phyloP scores from a whole-genome alignment of 2,329 filamentous ascomycete genomes.

The Xylaria sp. region DNA sequence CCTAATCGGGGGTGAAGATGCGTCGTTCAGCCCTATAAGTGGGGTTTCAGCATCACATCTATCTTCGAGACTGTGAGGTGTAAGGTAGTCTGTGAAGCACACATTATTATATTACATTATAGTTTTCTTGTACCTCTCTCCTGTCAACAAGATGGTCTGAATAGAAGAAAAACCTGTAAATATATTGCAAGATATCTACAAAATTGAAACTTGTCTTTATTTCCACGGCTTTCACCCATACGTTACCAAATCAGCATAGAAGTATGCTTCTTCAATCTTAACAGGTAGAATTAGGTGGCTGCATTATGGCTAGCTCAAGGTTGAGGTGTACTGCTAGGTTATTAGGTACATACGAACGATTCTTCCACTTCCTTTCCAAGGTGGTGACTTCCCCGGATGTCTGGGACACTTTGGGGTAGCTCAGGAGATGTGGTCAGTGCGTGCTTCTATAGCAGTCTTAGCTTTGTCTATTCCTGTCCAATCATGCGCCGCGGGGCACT shows the following conservation, averaged over 20 bases:
- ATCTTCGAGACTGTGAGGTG: not conserved
- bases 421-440: constrained; percentile 15
- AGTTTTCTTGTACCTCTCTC: not conserved
- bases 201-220: not conserved
- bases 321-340: too few species aligned
- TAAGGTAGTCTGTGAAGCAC: not conserved
- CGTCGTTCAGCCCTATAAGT: constrained; percentile 29
- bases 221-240: not conserved
- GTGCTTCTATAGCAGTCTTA: not conserved
- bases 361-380: not conserved
- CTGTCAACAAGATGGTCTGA: not conserved
- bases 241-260: not conserved
- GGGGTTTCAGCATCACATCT: not conserved
- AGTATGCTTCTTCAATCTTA: not conserved
- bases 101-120: not conserved
- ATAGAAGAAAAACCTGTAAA: not conserved
- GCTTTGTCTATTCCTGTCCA: not conserved
- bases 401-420: not conserved
- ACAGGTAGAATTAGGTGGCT: not conserved
- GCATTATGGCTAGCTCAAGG: too few species aligned
- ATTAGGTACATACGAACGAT: too few species aligned
- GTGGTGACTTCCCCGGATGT: constrained; percentile 11
- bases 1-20: not conserved
- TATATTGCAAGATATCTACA: not conserved
- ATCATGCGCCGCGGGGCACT: constrained; percentile 18